These are phyloP conservation scores for Kwoniella europaea DNA, from an alignment of 768 basidiomycete species.

Conservation along the genomic window DNA sequence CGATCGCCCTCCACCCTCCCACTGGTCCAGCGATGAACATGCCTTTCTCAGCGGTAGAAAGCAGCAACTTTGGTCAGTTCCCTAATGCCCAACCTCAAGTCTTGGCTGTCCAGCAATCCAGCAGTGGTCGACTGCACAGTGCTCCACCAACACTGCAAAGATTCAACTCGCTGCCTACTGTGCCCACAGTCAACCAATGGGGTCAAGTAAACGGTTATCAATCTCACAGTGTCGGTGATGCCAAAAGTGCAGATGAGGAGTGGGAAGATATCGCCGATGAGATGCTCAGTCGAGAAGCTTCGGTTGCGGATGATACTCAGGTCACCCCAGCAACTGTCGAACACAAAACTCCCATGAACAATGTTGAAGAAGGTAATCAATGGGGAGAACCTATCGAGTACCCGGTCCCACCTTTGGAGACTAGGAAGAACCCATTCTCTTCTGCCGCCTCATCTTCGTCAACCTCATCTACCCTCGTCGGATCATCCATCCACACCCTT, in stretches of 20 bases:
- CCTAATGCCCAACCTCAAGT: slow-evolving; percentile 23
- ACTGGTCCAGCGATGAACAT: slow-evolving; percentile 22
- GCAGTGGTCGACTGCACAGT: slow-evolving; percentile 35
- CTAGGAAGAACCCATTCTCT: slow-evolving; percentile 26
- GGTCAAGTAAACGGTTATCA: slow-evolving; percentile 13
- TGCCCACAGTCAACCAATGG: slow-evolving; percentile 34
- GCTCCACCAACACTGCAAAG: slow-evolving; percentile 43
- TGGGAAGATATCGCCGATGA: slow-evolving; percentile 28
- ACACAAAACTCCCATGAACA: neutral
- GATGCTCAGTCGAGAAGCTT: slow-evolving; percentile 33
- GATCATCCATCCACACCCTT: slow-evolving; percentile 15
- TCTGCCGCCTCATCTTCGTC: slow-evolving; percentile 31
- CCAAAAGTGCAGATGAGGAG: slow-evolving; percentile 20
- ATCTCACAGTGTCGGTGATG: slow-evolving; percentile 18
- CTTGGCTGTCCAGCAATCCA: slow-evolving; percentile 7
- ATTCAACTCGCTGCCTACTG: slow-evolving; percentile 41
- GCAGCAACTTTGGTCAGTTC: slow-evolving; percentile 22
- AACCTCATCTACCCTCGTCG: slow-evolving; percentile 20
- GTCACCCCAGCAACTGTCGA: neutral
- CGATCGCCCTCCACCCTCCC: slow-evolving; percentile 34
- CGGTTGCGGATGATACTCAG: slow-evolving; percentile 2
- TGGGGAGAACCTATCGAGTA: slow-evolving; percentile 24
- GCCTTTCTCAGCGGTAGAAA: slow-evolving; percentile 31
- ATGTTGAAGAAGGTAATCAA: neutral
- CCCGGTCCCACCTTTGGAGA: slow-evolving; percentile 4